phyloP scores from a whole-genome alignment of 495 filamentous ascomycete genomes.

The Saxophila tyrrhenica region DNA sequence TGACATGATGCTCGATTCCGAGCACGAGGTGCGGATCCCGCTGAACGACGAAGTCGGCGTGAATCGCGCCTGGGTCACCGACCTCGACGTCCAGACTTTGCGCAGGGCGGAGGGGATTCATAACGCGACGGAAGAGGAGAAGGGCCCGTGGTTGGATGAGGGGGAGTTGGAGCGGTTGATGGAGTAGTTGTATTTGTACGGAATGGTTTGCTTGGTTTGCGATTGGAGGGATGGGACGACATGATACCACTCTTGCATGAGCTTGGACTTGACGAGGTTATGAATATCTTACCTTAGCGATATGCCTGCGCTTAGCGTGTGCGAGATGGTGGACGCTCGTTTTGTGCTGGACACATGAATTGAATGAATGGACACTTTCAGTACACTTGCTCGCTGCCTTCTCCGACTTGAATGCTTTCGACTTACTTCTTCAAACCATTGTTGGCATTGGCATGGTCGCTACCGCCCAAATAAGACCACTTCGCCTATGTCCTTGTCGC shows the following conservation, averaged over 20 bases:
- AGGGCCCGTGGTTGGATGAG: constrained; percentile 59
- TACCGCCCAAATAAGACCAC: too few species aligned
- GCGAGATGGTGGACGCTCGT: too few species aligned
- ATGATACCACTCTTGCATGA: neutral
- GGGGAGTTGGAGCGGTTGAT: constrained; percentile 23
- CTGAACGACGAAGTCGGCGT: constrained; percentile 45
- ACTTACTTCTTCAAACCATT: too few species aligned
- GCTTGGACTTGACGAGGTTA: neutral
- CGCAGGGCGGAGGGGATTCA: constrained; percentile 74
- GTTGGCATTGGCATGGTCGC: too few species aligned
- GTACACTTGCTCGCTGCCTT: too few species aligned
- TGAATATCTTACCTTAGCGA: too few species aligned
- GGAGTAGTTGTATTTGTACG: constrained; percentile 4
- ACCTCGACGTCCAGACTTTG: constrained; percentile 85
- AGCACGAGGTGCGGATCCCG: constrained; percentile 83
- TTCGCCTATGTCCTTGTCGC: too few species aligned
- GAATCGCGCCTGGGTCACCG: constrained; percentile 68
- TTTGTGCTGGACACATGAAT: too few species aligned
- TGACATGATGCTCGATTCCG: constrained; percentile 96
- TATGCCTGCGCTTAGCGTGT: too few species aligned
- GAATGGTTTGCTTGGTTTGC: too few species aligned
- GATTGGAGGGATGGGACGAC: neutral
- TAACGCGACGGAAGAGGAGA: constrained; percentile 67
- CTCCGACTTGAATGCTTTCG: too few species aligned
- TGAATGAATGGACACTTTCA: too few species aligned